Conservation (phyloP, 108 stramenopile species). For the Cyclotella baltica region DNA sequence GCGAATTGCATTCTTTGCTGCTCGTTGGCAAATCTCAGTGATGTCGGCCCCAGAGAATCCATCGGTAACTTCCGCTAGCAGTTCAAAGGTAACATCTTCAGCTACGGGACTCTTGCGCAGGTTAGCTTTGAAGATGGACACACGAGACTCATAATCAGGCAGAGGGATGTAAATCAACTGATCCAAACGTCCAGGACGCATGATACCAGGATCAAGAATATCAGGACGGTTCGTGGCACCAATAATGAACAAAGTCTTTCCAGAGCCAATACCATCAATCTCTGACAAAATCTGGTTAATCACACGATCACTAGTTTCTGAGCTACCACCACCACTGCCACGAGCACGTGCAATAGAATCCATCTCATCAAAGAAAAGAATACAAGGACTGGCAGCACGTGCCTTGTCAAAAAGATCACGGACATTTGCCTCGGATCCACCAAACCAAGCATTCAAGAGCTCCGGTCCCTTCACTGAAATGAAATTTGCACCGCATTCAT, state of each 20-base stretch:
- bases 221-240: slow-evolving; percentile 96
- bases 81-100: slow-evolving; percentile 84
- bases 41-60: slow-evolving; percentile 97
- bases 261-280: slow-evolving; percentile 97
- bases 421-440: slow-evolving; percentile 98
- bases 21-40: slow-evolving; percentile 93
- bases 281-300: slow-evolving; percentile 99
- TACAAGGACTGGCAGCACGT: slow-evolving; percentile 89
- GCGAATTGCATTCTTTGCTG: slow-evolving; percentile 94
- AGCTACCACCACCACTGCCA: slow-evolving; percentile 81
- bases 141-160: slow-evolving; percentile 88
- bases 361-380: slow-evolving; percentile 99
- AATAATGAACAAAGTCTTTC: slow-evolving; percentile 93
- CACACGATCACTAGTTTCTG: slow-evolving; percentile 96
- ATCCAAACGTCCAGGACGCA: slow-evolving; percentile 96
- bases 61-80: slow-evolving; percentile 85
- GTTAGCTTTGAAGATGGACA: slow-evolving; percentile 95
- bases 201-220: slow-evolving; percentile 93
- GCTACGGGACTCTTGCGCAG: slow-evolving; percentile 93
- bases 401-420: slow-evolving; percentile 94
- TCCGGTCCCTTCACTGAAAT: slow-evolving; percentile 98
- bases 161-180: slow-evolving; percentile 94
- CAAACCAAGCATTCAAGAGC: slow-evolving; percentile 96
- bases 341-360: slow-evolving; percentile 88
- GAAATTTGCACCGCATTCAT: slow-evolving; percentile 98